Base-by-base conservation (phyloP, 441 rosid genomes). In the Eutrema salsugineum region DNA sequence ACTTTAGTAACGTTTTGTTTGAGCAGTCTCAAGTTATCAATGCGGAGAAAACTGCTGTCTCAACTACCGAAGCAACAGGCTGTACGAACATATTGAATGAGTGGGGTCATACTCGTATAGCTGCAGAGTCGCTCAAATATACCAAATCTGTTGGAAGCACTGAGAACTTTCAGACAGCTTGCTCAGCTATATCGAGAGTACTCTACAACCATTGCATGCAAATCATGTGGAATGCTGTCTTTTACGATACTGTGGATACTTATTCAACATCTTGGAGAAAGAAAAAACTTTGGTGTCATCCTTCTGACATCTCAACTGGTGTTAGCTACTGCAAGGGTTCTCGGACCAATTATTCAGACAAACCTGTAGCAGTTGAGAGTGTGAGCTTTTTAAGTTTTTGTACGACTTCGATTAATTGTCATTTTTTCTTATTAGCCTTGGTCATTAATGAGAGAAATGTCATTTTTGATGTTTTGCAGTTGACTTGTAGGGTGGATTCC, bases 191-290 rank as follows among this genome's bases (percentile, higher is more conserved):
- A 43, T 81, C 85, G 81, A 77, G 83, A 83, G 66, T 83, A 80
- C 91, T 95, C 80, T 75, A 83, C 72, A 80, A 82, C 72, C 71
- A 77, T 80, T 88, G 87, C 86, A 87, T 87, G 93, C 91, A 86
- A 85, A 91, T 88, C 68, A 78, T 84, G 79, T 95, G 98, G 98
- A 93, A 95, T 80, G 91, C 93, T 77, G 90, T 88, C 66, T 88
- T 89, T 84, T 83, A 88, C 80, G 98, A 95, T 76, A 71, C 73
- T 63, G 68, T 93, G 67, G 86, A 77, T 33, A 83, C 86, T 42
- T 86, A 76, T 82, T 62, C 79, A 48, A 73, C 81, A 73, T 72
- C 82, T 63, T 95, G 99, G 99, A 82, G 96, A 73, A 86, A 80
- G 75, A 75, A 77, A 51, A 91, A 82, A 79, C 80, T 86, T 54